Base-by-base conservation (phyloP, 2,329 filamentous ascomycete genomes). In the Nemania sp. region DNA sequence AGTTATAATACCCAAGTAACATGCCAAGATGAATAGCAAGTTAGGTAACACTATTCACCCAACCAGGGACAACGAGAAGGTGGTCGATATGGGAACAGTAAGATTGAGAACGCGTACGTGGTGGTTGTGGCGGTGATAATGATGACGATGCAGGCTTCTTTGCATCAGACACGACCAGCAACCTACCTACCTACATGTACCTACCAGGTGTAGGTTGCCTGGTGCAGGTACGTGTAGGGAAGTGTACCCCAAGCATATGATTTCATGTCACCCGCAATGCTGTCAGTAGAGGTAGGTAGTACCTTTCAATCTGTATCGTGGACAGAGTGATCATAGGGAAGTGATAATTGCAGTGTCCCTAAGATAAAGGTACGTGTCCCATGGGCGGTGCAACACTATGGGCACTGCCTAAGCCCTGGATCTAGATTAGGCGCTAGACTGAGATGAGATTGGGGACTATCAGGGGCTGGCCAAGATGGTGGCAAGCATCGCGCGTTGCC, bases 391-490 rank as follows among this genome's bases (percentile, higher is more conserved):
- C n/a, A n/a, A n/a, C n/a, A n/a, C 21, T 42, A n/a, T 47, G 52
- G 40, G 52, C 49, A 50, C 5, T 45, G 29, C 20, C 45, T 46
- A n/a, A 7, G 12, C n/a, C 46, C 18, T 50, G 20, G 21, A 54
- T 25, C 43, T 52, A 10, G 45, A 45, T 39, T 6, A 35, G n/a
- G 42, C 40, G 29, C 51, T 55, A 59, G 39, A 21, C 39, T 45
- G 15, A 20, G 18, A n/a, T 11, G n/a, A 25, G 37, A 58, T 29
- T 29, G 34, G 59, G 45, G 25, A 18, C 51, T 48, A 52, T 32
- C 51, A 47, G 55, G 50, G 50, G 50, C 45, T 43, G 59, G 51
- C 32, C 49, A 52, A 34, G 50, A 46, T 62, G 46, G 45, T 34
- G 50, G 59, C 55, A 43, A 40, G 51, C 35, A 12, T 47, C 17